phyloP scores from a whole-genome alignment of 192 early-diverging fungal genomes.

The Coemansia sp. region DNA sequence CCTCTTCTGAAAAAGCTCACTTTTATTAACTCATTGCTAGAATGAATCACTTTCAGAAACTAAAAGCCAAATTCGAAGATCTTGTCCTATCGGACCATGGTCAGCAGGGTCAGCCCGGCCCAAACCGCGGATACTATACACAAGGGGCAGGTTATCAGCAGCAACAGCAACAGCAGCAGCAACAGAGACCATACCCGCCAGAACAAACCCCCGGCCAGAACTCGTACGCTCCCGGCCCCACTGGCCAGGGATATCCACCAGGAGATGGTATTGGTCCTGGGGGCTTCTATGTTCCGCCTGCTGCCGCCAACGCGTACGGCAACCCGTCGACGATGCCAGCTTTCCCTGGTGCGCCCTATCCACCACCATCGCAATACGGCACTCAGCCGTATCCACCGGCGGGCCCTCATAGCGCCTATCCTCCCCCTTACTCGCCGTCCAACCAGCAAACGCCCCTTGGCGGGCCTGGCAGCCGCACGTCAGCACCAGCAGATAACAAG shows the following conservation, averaged over 20 bases:
- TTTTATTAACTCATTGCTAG: background rate
- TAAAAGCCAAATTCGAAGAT: constrained; percentile 47
- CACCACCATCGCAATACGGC: background rate
- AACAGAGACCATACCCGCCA: background rate
- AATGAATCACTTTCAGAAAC: constrained; percentile 36
- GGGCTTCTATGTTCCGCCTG: constrained; percentile 17
- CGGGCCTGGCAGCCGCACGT: background rate
- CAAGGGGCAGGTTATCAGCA: background rate
- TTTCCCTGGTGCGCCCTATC: constrained; percentile 9
- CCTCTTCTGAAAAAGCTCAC: background rate
- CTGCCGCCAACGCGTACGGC: background rate
- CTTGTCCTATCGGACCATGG: constrained; percentile 18
- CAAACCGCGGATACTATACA: background rate
- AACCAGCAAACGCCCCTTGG: constrained; percentile 8
- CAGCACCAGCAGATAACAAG: background rate
- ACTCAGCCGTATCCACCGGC: constrained; percentile 21
- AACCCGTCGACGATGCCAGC: background rate
- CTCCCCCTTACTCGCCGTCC: background rate
- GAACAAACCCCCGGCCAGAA: background rate
- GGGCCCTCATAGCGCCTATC: background rate
- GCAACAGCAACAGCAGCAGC: constrained; percentile 1
- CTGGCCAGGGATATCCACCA: constrained; percentile 6
- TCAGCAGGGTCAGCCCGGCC: background rate
- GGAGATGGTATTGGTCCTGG: constrained; percentile 18
- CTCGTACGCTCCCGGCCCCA: background rate